phyloP scores from a whole-genome alignment of 352 stramenopile species.

The Pythium sukuiense region DNA sequence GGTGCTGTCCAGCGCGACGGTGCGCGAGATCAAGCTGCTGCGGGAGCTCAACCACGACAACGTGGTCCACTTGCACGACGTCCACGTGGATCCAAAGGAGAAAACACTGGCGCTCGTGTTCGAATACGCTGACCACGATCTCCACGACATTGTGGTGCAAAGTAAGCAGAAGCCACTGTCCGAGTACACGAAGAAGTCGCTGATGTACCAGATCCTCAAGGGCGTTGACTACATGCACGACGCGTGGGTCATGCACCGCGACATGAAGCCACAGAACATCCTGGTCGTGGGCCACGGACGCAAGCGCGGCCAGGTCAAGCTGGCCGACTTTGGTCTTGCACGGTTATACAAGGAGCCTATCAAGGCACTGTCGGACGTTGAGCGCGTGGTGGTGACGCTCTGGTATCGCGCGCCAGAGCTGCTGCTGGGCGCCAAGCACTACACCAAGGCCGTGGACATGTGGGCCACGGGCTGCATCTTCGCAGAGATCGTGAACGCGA shows the following conservation, averaged over 20 bases:
- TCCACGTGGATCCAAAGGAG: slow-evolving; percentile 82
- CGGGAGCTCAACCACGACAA: slow-evolving; percentile 88
- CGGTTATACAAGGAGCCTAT: slow-evolving; percentile 88
- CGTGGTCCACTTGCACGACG: slow-evolving; percentile 83
- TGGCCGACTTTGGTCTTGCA: slow-evolving; percentile 85
- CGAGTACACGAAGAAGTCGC: slow-evolving; percentile 91
- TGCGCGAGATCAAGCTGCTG: slow-evolving; percentile 91
- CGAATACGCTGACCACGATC: slow-evolving; percentile 88
- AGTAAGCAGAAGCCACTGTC: slow-evolving; percentile 88
- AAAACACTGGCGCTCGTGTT: slow-evolving; percentile 87
- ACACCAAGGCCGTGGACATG: slow-evolving; percentile 94
- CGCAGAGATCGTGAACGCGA: slow-evolving; percentile 88
- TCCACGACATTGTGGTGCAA: slow-evolving; percentile 89
- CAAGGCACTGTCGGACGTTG: slow-evolving; percentile 85
- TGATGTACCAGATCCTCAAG: slow-evolving; percentile 93
- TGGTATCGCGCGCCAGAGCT: slow-evolving; percentile 96
- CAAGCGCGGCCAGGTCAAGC: slow-evolving; percentile 83
- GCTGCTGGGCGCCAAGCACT: slow-evolving; percentile 90
- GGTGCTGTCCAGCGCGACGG: slow-evolving; percentile 84
- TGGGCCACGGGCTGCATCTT: slow-evolving; percentile 97
- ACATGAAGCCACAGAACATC: slow-evolving; percentile 94
- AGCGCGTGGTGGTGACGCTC: slow-evolving; percentile 94
- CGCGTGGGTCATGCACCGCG: slow-evolving; percentile 92
- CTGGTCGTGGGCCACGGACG: slow-evolving; percentile 87
- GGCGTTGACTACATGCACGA: slow-evolving; percentile 93